These are phyloP conservation scores for Vitrella brassicaformis DNA, from an alignment of 73 alveolate genomes.

Conservation along the genomic window DNA sequence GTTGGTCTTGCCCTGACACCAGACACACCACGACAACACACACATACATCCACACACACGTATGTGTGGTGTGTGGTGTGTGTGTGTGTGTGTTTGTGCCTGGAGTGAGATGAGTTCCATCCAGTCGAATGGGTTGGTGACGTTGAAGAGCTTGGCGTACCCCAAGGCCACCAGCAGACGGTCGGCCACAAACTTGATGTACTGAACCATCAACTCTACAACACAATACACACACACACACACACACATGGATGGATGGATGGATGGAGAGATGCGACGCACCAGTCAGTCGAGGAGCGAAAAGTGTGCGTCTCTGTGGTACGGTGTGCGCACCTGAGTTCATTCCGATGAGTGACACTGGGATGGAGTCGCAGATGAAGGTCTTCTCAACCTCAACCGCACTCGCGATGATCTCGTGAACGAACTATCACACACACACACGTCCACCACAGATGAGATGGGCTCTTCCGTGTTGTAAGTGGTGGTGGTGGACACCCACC, in stretches of 20 bases:
- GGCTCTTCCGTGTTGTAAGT: too few relatives aligned
- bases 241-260: background rate
- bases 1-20: conserved; percentile 80
- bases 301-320: background rate
- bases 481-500: too few relatives aligned
- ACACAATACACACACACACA: background rate
- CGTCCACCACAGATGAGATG: too few relatives aligned
- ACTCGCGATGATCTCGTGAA: conserved; percentile 57
- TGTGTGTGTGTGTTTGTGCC: background rate
- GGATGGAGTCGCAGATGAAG: conserved; percentile 70
- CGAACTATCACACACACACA: too few relatives aligned
- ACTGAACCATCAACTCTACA: conserved; percentile 56
- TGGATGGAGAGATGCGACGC: background rate
- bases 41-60: background rate
- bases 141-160: conserved; percentile 60
- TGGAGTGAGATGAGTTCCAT: conserved; percentile 44
- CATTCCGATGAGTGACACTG: conserved; percentile 82
- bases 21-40: conserved; percentile 23
- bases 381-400: conserved; percentile 81
- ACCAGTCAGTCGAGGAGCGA: background rate
- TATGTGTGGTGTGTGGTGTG: background rate
- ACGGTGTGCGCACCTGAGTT: conserved; percentile 7
- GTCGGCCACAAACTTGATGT: conserved; percentile 79
- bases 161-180: conserved; percentile 70
- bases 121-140: conserved; percentile 78